Evolutionary conservation across 768 basidiomycete genomes (phyloP).

Genomic region (Auriscalpium vulgare): DNA sequence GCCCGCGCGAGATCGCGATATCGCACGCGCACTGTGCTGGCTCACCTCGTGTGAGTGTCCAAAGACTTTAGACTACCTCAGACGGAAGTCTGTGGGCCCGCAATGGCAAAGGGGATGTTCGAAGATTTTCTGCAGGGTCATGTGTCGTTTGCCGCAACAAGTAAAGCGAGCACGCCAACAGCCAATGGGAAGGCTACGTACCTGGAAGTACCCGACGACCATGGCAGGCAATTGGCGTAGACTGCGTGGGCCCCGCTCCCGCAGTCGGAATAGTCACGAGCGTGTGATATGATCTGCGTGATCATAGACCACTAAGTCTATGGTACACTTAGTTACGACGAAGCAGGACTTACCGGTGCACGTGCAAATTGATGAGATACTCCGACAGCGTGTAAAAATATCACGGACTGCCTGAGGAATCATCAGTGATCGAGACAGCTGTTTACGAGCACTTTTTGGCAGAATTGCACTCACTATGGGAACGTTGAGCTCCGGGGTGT

Average conservation of each 20-base stretch:
- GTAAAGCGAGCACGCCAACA: constrained; percentile 12
- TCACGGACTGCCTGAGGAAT: constrained; percentile 33
- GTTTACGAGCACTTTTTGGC: constrained; percentile 39
- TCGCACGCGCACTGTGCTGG: constrained; percentile 17
- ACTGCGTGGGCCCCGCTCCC: constrained; percentile 17
- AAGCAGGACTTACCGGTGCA: constrained; percentile 23
- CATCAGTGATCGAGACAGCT: constrained; percentile 33
- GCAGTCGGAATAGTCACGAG: constrained; percentile 8
- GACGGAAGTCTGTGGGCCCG: constrained; percentile 15
- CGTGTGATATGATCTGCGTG: constrained; percentile 18
- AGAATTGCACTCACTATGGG: constrained; percentile 22
- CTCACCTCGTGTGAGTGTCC: constrained; percentile 14
- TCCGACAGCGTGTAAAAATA: constrained; percentile 26
- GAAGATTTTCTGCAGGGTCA: constrained; percentile 14
- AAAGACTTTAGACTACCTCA: constrained; percentile 16
- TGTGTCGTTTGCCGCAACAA: background rate
- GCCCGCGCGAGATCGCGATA: constrained; percentile 13
- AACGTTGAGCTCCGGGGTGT: constrained; percentile 28
- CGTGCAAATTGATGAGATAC: constrained; percentile 27
- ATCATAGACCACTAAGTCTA: constrained; percentile 11
- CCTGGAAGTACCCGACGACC: background rate
- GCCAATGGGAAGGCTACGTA: constrained; percentile 1
- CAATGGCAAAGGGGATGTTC: constrained; percentile 5
- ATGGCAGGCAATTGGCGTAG: constrained; percentile 15
- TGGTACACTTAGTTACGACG: constrained; percentile 24